A percentile compares a stretch with the other conserved stretches of the same genome.
Conservation (phyloP, 257 asterid species). For the Catharanthus roseus region DNA sequence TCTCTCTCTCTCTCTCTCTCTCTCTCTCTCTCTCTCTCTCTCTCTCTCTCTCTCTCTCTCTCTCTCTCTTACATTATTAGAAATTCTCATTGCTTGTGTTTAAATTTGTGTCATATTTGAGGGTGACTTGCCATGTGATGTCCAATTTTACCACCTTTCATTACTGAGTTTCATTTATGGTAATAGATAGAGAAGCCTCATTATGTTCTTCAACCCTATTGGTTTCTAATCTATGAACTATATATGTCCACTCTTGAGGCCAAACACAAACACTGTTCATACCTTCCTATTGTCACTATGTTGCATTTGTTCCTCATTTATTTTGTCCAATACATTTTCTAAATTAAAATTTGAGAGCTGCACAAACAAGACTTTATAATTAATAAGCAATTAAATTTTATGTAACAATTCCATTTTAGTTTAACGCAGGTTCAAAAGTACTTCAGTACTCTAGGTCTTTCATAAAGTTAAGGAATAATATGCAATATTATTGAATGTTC, state of each 20-base stretch:
- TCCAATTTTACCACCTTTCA: constrained; percentile 26
- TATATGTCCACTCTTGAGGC: neutral
- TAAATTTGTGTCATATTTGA: constrained; percentile 24
- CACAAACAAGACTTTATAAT: no score
- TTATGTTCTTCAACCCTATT: constrained; percentile 21
- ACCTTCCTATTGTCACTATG: neutral
- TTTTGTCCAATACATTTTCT: no score
- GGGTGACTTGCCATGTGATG: constrained; percentile 40
- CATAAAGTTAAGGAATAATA: neutral
- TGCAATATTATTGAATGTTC: no score
- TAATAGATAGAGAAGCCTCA: constrained; percentile 26
- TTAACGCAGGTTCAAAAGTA: no score
- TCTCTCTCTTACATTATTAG: constrained; percentile 26
- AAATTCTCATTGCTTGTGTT: neutral
- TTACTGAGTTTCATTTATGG: constrained; percentile 32
- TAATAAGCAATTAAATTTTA: no score
- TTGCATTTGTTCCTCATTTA: neutral
- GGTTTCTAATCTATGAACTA: constrained; percentile 5
- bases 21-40: no score
- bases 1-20: constrained; percentile 18
- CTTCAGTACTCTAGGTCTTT: neutral
- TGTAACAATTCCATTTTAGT: no score
- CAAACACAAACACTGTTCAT: neutral
- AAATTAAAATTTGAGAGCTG: no score
- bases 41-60: neutral